Evolutionary conservation across 345 rosid genomes (phyloP).

Genomic region (Citrus australasica): DNA sequence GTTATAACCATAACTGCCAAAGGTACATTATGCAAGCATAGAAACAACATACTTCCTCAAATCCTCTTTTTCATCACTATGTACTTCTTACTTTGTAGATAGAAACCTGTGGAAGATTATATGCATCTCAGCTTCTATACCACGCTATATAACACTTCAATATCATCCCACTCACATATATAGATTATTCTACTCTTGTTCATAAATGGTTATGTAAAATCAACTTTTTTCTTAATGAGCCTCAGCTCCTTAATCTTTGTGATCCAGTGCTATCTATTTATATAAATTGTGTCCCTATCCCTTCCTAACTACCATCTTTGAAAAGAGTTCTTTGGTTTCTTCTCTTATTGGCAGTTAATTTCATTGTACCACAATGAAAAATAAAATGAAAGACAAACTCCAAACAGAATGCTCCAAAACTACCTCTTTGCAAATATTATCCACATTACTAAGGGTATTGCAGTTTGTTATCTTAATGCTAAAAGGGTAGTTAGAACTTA

Average conservation of each 20-base stretch:
- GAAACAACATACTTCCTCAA: neutral
- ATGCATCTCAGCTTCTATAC: neutral
- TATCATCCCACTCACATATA: neutral
- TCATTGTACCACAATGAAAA: neutral
- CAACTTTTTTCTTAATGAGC: neutral
- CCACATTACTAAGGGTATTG: neutral
- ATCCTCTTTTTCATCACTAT: neutral
- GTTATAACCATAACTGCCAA: neutral
- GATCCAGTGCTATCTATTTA: neutral
- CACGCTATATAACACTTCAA: neutral
- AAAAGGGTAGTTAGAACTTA: neutral
- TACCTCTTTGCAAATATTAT: neutral
- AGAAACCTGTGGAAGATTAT: neutral
- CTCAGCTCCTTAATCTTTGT: neutral
- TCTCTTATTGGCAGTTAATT: neutral
- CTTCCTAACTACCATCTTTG: neutral
- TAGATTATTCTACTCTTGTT: neutral
- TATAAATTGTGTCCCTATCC: neutral
- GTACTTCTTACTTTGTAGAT: neutral
- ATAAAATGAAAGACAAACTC: neutral
- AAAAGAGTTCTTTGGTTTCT: neutral
- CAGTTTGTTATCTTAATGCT: neutral
- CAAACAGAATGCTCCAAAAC: neutral
- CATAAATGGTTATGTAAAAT: neutral
- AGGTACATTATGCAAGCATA: neutral